Evolutionary conservation across 1,284 basidiomycete species (phyloP).

Genomic region (Naganishia cerealis): DNA sequence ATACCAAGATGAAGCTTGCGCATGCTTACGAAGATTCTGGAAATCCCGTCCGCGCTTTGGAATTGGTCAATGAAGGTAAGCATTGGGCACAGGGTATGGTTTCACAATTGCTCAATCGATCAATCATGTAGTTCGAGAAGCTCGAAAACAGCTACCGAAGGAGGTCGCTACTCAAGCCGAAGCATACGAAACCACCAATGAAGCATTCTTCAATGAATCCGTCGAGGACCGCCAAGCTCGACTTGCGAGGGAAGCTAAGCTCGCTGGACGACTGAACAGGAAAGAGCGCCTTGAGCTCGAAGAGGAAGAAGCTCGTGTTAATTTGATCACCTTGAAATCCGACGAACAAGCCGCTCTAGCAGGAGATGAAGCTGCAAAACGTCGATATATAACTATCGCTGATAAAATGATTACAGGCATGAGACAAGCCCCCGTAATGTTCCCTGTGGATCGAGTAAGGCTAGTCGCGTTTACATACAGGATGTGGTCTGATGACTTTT

Average conservation of each 20-base stretch:
- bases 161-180: slow-evolving; percentile 11
- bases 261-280: slow-evolving; percentile 15
- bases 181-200: slow-evolving; percentile 15
- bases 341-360: slow-evolving; percentile 49
- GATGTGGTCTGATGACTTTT: background rate
- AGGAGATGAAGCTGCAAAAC: slow-evolving; percentile 53
- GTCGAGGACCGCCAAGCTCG: slow-evolving; percentile 7
- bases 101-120: slow-evolving; percentile 4
- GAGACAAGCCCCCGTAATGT: slow-evolving; percentile 78
- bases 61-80: slow-evolving; percentile 79
- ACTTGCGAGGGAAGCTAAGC: slow-evolving; percentile 3
- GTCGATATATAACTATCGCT: slow-evolving; percentile 75
- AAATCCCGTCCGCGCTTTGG: slow-evolving; percentile 71
- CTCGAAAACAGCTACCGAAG: slow-evolving; percentile 16
- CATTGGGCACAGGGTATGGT: background rate
- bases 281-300: slow-evolving; percentile 19
- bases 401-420: slow-evolving; percentile 84
- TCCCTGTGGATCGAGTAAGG: slow-evolving; percentile 71
- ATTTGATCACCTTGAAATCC: slow-evolving; percentile 18
- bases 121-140: slow-evolving; percentile 24
- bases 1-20: slow-evolving; percentile 83
- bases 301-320: slow-evolving; percentile 21
- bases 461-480: background rate
- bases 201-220: slow-evolving; percentile 4
- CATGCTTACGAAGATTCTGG: slow-evolving; percentile 79